Evolutionary conservation across 345 rosid genomes (phyloP).

Genomic region (Moricandia moricandioides): DNA sequence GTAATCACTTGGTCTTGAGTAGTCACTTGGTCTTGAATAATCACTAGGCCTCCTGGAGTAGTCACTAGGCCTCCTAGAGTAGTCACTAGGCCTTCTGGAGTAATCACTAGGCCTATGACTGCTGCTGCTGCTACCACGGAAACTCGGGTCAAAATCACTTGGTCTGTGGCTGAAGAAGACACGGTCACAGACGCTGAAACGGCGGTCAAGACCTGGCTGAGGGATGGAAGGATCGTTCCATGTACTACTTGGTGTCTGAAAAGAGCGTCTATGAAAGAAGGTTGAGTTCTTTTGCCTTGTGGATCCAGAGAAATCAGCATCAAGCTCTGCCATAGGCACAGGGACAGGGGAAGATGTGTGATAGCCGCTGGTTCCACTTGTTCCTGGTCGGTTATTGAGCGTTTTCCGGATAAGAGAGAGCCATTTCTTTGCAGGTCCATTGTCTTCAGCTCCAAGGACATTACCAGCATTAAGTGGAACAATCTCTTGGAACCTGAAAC

Average conservation of each 20-base stretch:
- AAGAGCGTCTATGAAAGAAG: conserved; percentile 87
- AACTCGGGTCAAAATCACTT: conserved; percentile 67
- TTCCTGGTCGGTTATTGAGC: conserved; percentile 85
- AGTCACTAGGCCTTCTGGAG: not conserved
- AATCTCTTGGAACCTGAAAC: conserved; percentile 70
- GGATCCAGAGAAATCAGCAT: conserved; percentile 97
- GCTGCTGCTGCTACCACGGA: conserved; percentile 43
- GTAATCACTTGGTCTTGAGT: conserved; percentile 41
- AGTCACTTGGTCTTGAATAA: not conserved
- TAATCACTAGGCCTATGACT: conserved; percentile 21
- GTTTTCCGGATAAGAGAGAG: conserved; percentile 71
- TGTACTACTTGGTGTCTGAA: conserved; percentile 68
- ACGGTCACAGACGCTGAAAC: conserved; percentile 94
- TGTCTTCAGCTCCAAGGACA: conserved; percentile 95
- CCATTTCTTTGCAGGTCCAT: conserved; percentile 99
- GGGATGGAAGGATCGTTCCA: conserved; percentile 78
- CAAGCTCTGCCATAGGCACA: conserved; percentile 75
- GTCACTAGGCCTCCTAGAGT: not conserved
- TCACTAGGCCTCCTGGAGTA: too few relatives aligned
- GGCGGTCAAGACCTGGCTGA: conserved; percentile 82
- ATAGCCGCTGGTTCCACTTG: conserved; percentile 63
- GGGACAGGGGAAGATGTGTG: conserved; percentile 95
- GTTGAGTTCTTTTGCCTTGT: conserved; percentile 75
- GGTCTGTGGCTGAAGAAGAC: conserved; percentile 80
- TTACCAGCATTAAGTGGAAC: conserved; percentile 98